A percentile compares a stretch with the other conserved stretches of the same genome.
Evolutionary conservation across 1,139 yeast genomes (phyloP).

Genomic region (Schwanniomyces etchellsii): DNA sequence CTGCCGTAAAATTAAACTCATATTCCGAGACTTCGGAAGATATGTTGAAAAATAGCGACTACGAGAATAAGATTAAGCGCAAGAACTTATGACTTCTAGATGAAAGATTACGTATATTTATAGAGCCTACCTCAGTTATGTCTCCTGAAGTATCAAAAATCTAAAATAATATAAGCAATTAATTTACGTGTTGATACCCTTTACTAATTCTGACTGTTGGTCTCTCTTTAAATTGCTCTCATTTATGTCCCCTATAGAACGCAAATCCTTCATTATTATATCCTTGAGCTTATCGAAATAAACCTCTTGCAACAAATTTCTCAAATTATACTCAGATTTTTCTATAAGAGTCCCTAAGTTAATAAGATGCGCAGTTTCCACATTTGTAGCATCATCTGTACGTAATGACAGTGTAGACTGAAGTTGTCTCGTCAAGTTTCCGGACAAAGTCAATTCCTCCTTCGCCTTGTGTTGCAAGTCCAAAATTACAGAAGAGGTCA

Average conservation of each 20-base stretch:
- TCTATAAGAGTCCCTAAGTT: conserved; percentile 84
- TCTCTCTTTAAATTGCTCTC: conserved; percentile 31
- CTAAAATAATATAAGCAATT: no score
- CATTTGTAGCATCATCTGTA: conserved; percentile 30
- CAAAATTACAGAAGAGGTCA: conserved; percentile 85
- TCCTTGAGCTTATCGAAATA: conserved; percentile 94
- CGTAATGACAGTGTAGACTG: conserved; percentile 41
- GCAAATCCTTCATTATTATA: conserved; percentile 61
- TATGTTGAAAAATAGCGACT: conserved; percentile 3
- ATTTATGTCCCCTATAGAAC: conserved; percentile 45
- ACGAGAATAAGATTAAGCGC: background rate
- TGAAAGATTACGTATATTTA: no score
- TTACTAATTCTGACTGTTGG: conserved; percentile 46
- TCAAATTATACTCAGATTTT: conserved; percentile 80
- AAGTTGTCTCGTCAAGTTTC: conserved; percentile 80
- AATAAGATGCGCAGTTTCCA: conserved; percentile 66
- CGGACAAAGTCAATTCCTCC: conserved; percentile 56
- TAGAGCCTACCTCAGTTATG: no score
- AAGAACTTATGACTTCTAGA: no score
- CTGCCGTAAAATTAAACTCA: background rate
- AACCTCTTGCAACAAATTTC: conserved; percentile 86
- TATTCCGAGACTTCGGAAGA: background rate
- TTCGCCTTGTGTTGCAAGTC: conserved; percentile 41
- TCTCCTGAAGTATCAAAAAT: no score
- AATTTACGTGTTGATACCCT: conserved; percentile 26